These are phyloP conservation scores for Talaromyces sp. DNA, from an alignment of 2,329 filamentous ascomycete species.

Conservation along the genomic window DNA sequence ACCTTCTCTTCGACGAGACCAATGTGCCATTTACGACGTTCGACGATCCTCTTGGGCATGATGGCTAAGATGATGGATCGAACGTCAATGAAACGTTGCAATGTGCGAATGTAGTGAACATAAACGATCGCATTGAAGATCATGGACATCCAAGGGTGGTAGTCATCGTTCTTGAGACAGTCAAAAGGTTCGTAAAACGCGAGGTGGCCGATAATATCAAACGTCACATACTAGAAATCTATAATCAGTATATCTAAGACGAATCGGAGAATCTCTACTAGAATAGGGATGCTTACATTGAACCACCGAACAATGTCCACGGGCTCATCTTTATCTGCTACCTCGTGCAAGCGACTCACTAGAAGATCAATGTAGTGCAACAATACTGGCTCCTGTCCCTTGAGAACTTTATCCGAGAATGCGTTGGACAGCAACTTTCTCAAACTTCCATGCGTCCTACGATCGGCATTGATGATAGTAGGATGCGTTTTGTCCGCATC, in stretches of 20 bases:
- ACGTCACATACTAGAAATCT: slow-evolving; percentile 21
- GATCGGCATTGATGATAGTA: slow-evolving; percentile 12
- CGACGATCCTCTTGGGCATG: slow-evolving; percentile 13
- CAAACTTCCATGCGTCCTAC: slow-evolving; percentile 5
- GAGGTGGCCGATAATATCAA: slow-evolving; percentile 36
- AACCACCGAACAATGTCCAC: slow-evolving; percentile 14
- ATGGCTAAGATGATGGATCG: slow-evolving; percentile 11
- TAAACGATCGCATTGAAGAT: slow-evolving; percentile 25
- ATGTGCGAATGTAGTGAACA: slow-evolving; percentile 13
- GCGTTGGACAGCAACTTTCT: slow-evolving; percentile 11
- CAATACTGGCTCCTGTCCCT: slow-evolving; percentile 11
- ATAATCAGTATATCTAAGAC: not conserved
- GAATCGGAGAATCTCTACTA: not conserved
- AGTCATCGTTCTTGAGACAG: slow-evolving; percentile 26
- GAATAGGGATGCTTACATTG: not conserved
- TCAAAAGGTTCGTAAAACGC: slow-evolving; percentile 33
- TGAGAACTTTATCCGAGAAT: slow-evolving; percentile 9
- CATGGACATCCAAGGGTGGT: slow-evolving; percentile 31
- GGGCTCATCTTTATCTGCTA: slow-evolving; percentile 2
- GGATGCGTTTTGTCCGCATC: slow-evolving; percentile 10
- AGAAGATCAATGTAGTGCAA: slow-evolving; percentile 13
- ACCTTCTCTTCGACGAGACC: slow-evolving; percentile 14
- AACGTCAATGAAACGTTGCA: slow-evolving; percentile 9
- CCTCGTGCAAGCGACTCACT: slow-evolving; percentile 10
- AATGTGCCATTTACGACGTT: slow-evolving; percentile 14